phyloP scores from a whole-genome alignment of 208 protist species.

The Crithidia bombi region DNA sequence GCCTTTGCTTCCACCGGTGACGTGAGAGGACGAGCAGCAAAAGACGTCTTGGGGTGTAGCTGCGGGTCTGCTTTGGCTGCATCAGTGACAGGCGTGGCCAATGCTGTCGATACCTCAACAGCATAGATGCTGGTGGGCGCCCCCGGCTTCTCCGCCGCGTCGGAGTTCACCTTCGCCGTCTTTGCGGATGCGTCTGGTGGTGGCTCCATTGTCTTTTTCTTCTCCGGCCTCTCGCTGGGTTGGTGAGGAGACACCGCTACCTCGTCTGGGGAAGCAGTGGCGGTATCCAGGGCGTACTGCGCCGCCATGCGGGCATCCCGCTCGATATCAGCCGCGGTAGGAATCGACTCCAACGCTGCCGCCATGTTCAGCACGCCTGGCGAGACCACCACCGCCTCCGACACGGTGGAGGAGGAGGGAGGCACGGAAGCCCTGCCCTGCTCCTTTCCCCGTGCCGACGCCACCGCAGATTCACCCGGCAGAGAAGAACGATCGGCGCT shows the following conservation, averaged over 20 bases:
- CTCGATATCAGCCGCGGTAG: conserved; percentile 3
- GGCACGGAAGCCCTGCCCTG: neutral
- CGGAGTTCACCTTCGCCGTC: neutral
- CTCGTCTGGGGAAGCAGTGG: neutral
- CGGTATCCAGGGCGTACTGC: neutral
- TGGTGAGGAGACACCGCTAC: neutral
- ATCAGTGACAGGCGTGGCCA: neutral
- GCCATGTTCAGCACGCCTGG: neutral
- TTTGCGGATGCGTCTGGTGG: neutral
- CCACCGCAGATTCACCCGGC: neutral
- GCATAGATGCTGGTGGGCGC: neutral
- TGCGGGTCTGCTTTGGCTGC: neutral
- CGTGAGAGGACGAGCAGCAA: neutral
- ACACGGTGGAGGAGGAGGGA: neutral
- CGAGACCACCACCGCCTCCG: neutral
- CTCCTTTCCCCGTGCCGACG: neutral
- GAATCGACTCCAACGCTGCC: neutral
- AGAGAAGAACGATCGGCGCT: neutral
- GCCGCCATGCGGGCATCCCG: neutral
- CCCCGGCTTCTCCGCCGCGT: neutral
- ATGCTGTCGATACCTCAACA: neutral
- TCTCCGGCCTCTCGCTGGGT: neutral
- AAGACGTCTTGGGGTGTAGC: neutral
- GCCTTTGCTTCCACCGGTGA: neutral
- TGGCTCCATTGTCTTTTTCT: neutral